phyloP scores from a whole-genome alignment of 768 basidiomycete genomes.

The Trametes gibbosa region DNA sequence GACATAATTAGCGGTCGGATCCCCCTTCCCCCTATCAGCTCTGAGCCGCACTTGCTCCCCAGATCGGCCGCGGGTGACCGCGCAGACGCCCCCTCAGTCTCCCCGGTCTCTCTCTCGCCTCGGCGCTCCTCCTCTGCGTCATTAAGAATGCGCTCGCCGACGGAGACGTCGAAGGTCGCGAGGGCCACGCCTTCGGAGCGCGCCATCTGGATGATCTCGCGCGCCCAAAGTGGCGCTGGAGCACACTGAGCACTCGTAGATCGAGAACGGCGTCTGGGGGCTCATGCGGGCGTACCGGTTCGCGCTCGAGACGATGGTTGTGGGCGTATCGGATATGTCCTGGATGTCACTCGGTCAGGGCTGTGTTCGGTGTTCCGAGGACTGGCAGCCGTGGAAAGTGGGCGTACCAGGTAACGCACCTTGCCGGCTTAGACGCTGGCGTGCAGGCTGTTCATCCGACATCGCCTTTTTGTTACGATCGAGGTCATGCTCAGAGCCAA shows the following conservation, averaged over 20 bases:
- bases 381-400: too few species aligned
- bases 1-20: too few species aligned
- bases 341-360: background rate
- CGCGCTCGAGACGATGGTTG: slow-evolving; percentile 36
- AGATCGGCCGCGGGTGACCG: slow-evolving; percentile 17
- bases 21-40: too few species aligned
- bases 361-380: too few species aligned
- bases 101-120: slow-evolving; percentile 28
- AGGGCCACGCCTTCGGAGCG: slow-evolving; percentile 29
- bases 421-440: slow-evolving; percentile 40
- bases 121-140: slow-evolving; percentile 36
- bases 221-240: slow-evolving; percentile 41
- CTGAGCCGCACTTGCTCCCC: background rate
- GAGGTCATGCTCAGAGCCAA: too few species aligned
- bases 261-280: slow-evolving; percentile 40
- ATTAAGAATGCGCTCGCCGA: slow-evolving; percentile 39
- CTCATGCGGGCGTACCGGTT: slow-evolving; percentile 39
- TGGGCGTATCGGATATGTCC: slow-evolving; percentile 33
- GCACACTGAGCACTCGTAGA: slow-evolving; percentile 40
- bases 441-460: slow-evolving; percentile 39
- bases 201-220: slow-evolving; percentile 40
- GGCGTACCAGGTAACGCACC: slow-evolving; percentile 39
- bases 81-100: slow-evolving; percentile 31
- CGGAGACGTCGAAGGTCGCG: slow-evolving; percentile 43
- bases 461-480: too few species aligned